phyloP scores from a whole-genome alignment of 2,329 filamentous ascomycete genomes.

The Verticillium isaacii region DNA sequence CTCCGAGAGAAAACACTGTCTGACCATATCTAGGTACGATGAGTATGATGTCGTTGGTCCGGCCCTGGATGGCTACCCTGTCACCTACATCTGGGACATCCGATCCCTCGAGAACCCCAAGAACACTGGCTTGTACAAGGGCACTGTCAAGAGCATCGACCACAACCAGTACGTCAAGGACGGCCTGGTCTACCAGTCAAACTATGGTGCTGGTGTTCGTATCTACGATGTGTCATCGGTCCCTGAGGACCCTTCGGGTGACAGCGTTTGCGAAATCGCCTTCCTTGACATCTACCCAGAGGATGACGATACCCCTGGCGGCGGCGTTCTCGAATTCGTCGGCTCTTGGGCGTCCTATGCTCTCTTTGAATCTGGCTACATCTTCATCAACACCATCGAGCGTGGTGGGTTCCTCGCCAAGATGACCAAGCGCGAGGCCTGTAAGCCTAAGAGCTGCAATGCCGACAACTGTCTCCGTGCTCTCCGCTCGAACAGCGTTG shows the following conservation, averaged over 20 bases:
- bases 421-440: constrained; percentile 16
- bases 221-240: constrained; percentile 26
- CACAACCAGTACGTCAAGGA: constrained; percentile 40
- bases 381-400: constrained; percentile 18
- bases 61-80: constrained; percentile 34
- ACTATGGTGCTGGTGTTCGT: constrained; percentile 37
- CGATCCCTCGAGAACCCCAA: constrained; percentile 31
- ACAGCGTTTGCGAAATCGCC: constrained; percentile 30
- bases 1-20: background rate
- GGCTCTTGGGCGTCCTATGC: constrained; percentile 17
- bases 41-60: constrained; percentile 30
- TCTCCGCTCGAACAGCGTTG: constrained; percentile 10
- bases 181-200: constrained; percentile 36
- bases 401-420: constrained; percentile 16
- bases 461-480: constrained; percentile 18
- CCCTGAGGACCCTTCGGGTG: constrained; percentile 28
- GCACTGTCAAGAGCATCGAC: constrained; percentile 27
- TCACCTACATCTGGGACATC: constrained; percentile 45
- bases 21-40: constrained; percentile 27
- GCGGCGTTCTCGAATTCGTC: constrained; percentile 12
- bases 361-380: constrained; percentile 14
- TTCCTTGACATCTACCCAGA: constrained; percentile 42
- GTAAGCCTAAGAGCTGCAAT: constrained; percentile 16
- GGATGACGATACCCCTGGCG: constrained; percentile 13
- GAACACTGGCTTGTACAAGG: constrained; percentile 34